Percentiles rank a stretch among this genome's conserved stretches.
These are phyloP conservation scores for Erysimum pusillum DNA, from an alignment of 441 rosid genomes.

Conservation along the genomic window DNA sequence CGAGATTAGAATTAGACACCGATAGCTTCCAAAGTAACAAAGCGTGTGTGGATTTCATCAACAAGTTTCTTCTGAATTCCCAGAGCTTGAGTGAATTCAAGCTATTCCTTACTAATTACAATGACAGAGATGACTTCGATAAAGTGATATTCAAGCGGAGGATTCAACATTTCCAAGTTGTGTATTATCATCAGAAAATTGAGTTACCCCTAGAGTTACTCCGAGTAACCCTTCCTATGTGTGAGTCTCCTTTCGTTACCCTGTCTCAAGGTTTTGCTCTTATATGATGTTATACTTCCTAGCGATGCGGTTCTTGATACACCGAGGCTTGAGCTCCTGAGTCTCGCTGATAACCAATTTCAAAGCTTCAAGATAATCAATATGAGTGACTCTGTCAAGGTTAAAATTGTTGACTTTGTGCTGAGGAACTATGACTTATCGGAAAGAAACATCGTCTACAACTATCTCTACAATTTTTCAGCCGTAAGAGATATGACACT, in stretches of 20 bases:
- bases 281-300: constrained; percentile 1
- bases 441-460: not conserved
- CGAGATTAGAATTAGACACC: not conserved
- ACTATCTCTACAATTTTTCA: too few relatives aligned
- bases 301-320: not conserved
- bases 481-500: too few relatives aligned
- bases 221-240: not conserved
- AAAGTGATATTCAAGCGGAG: constrained; percentile 15
- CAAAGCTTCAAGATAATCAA: constrained; percentile 13
- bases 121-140: not conserved
- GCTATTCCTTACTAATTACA: not conserved
- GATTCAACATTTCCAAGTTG: constrained; percentile 12
- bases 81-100: constrained; percentile 28
- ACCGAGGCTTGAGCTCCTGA: constrained; percentile 23
- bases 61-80: constrained; percentile 5
- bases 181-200: not conserved
- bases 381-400: constrained; percentile 23
- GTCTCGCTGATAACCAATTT: not conserved
- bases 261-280: constrained; percentile 27
- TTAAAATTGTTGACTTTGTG: constrained; percentile 1
- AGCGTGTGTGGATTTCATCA: not conserved
- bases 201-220: not conserved
- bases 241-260: constrained; percentile 22
- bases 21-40: not conserved
- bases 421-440: not conserved